Percentiles rank a stretch among this genome's conserved stretches.
phyloP scores from a whole-genome alignment of 305 asterid genomes.

The Plantago coronopus region DNA sequence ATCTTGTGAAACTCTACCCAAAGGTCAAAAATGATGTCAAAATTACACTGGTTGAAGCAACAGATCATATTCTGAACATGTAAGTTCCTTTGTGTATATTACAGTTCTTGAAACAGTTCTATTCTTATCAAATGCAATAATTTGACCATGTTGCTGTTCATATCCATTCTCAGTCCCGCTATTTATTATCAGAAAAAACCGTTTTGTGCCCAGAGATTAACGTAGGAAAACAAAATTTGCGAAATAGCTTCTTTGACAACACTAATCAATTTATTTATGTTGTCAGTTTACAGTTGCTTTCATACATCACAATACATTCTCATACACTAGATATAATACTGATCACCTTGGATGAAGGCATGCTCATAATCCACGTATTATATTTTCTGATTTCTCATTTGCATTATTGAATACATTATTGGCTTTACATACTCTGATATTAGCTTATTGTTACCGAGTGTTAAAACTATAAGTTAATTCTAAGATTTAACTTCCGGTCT shows the following conservation, averaged over 20 bases:
- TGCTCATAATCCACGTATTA: no score
- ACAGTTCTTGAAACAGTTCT: constrained; percentile 7
- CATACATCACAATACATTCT: neutral
- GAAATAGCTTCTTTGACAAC: neutral
- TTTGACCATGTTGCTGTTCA: neutral
- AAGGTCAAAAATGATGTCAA: constrained; percentile 64
- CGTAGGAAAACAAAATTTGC: no score
- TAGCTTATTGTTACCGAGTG: no score
- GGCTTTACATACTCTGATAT: no score
- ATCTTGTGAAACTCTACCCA: constrained; percentile 77
- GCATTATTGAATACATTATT: no score
- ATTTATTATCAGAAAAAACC: neutral
- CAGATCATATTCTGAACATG: constrained; percentile 86
- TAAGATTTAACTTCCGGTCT: no score
- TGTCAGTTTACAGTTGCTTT: neutral
- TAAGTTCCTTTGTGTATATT: constrained; percentile 33
- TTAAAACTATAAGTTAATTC: no score
- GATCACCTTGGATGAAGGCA: neutral
- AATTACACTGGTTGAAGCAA: constrained; percentile 92
- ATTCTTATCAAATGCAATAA: constrained; percentile 12
- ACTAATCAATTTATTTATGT: neutral
- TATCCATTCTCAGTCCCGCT: neutral
- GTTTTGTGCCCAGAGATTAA: neutral
- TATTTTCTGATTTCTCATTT: no score
- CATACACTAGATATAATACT: neutral